phyloP scores from a whole-genome alignment of 2,329 filamentous ascomycete species.

The Apiospora marii region DNA sequence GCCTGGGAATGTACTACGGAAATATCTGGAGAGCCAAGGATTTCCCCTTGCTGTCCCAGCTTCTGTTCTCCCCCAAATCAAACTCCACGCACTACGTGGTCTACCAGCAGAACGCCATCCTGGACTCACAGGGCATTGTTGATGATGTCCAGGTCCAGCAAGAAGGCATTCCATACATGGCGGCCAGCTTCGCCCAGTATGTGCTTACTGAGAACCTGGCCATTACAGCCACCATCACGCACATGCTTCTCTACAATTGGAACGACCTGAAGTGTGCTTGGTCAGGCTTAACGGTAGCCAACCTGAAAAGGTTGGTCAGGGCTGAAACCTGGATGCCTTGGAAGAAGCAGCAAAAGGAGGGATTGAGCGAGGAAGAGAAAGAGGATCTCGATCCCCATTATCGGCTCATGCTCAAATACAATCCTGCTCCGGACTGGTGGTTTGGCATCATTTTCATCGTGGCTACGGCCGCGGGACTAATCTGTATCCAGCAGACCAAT shows the following conservation, averaged over 20 bases:
- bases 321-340: conserved; percentile 1
- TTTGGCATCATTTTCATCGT: conserved; percentile 46
- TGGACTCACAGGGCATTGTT: conserved; percentile 49
- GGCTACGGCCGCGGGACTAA: conserved; percentile 46
- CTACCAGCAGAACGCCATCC: conserved; percentile 53
- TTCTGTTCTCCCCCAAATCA: conserved; percentile 5
- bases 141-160: conserved; percentile 43
- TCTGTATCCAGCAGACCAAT: conserved; percentile 46
- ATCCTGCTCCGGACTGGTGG: conserved; percentile 52
- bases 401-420: conserved; percentile 49
- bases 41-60: conserved; percentile 49
- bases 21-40: conserved; percentile 50
- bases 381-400: conserved; percentile 50
- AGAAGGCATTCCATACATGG: conserved; percentile 51
- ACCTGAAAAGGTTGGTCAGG: background rate
- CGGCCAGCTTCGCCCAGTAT: conserved; percentile 48
- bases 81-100: conserved; percentile 27
- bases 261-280: conserved; percentile 49
- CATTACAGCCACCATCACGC: conserved; percentile 54
- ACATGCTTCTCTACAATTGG: conserved; percentile 51
- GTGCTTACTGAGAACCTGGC: conserved; percentile 54
- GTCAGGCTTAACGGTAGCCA: conserved; percentile 29
- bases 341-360: background rate
- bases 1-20: conserved; percentile 50
- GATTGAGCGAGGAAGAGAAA: background rate